phyloP scores from a whole-genome alignment of 2,329 filamentous ascomycete genomes.

The Acephala macrosclerotiorum region DNA sequence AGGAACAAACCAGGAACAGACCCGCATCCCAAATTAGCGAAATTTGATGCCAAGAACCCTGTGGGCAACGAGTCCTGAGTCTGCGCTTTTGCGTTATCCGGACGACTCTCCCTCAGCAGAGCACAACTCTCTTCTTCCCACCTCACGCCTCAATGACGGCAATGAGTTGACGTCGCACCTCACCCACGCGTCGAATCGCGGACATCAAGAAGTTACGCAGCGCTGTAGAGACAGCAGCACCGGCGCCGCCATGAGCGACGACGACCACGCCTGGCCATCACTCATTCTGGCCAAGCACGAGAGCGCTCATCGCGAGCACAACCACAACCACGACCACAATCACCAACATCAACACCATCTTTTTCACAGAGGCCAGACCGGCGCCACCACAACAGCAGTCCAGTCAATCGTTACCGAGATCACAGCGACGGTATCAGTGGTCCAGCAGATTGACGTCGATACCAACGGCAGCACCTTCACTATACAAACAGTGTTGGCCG shows the following conservation, averaged over 20 bases:
- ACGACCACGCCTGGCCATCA: conserved; percentile 40
- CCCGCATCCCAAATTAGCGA: neutral
- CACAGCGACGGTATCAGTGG: conserved; percentile 39
- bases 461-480: conserved; percentile 39
- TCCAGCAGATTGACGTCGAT: conserved; percentile 43
- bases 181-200: conserved; percentile 27
- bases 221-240: conserved; percentile 43
- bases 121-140: neutral
- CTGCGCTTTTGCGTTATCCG: neutral
- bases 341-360: conserved; percentile 37
- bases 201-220: conserved; percentile 15
- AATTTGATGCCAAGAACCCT: neutral
- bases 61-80: neutral
- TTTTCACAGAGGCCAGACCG: conserved; percentile 20
- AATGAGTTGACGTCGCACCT: conserved; percentile 28
- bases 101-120: conserved; percentile 3
- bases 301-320: conserved; percentile 43
- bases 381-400: neutral
- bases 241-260: conserved; percentile 39
- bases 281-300: conserved; percentile 45
- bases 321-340: conserved; percentile 21
- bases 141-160: conserved; percentile 11
- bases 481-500: conserved; percentile 31
- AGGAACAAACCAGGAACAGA: neutral
- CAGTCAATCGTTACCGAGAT: conserved; percentile 37